Conservation (phyloP, 257 asterid genomes). For the Capsicum rhomboideum region DNA sequence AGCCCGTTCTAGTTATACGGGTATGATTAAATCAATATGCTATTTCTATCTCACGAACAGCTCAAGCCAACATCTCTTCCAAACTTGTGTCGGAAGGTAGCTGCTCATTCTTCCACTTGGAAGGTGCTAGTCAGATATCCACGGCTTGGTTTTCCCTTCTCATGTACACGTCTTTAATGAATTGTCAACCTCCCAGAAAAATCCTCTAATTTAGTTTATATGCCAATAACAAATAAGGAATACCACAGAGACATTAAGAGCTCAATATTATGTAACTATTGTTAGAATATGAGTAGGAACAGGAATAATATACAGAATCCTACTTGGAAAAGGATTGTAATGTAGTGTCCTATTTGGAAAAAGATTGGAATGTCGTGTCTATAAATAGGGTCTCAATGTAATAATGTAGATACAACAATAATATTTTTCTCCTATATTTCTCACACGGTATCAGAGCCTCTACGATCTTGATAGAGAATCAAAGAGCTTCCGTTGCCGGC, state of each 20-base stretch:
- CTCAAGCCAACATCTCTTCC: neutral
- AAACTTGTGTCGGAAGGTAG: neutral
- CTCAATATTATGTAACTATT: neutral
- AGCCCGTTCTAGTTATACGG: neutral
- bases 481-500: too few relatives aligned
- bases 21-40: neutral
- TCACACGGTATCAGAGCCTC: too few relatives aligned
- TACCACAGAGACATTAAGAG: neutral
- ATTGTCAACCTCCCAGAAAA: neutral
- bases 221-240: neutral
- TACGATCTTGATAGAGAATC: too few relatives aligned
- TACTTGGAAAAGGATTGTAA: too few relatives aligned
- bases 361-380: too few relatives aligned
- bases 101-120: neutral
- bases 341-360: too few relatives aligned
- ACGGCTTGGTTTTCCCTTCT: neutral
- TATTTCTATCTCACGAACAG: neutral
- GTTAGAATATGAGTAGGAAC: too few relatives aligned
- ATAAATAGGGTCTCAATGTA: too few relatives aligned
- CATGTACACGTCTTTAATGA: neutral
- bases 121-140: neutral
- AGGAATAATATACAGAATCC: too few relatives aligned
- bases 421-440: too few relatives aligned
- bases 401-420: too few relatives aligned
- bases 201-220: neutral